Percentiles rank a stretch among this genome's conserved stretches.
Evolutionary conservation across 371 early-diverging fungal species (phyloP).

Genomic region (Mortierella sp.): DNA sequence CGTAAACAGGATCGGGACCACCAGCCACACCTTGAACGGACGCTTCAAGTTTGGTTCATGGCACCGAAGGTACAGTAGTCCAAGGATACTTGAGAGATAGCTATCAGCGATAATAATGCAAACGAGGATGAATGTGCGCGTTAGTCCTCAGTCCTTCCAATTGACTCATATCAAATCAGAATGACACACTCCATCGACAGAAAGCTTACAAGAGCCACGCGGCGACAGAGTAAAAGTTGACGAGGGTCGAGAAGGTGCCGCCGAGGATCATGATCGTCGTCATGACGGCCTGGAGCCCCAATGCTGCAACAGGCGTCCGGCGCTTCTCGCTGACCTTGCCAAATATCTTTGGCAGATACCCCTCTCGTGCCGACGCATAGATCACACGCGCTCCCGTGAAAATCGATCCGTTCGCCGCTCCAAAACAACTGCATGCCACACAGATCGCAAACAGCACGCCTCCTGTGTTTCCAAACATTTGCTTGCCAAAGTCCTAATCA

Average conservation of each 20-base stretch:
- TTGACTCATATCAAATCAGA: not conserved
- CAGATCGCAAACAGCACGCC: constrained; percentile 80
- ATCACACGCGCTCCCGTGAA: constrained; percentile 84
- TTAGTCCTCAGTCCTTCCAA: not conserved
- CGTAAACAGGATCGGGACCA: constrained; percentile 72
- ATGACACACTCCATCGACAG: not conserved
- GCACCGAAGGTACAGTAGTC: constrained; percentile 68
- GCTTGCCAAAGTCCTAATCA: constrained; percentile 77
- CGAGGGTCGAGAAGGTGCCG: constrained; percentile 76
- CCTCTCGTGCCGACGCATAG: constrained; percentile 78
- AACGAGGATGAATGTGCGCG: not conserved
- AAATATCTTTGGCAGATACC: constrained; percentile 78
- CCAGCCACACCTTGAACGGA: constrained; percentile 72
- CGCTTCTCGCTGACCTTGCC: constrained; percentile 69
- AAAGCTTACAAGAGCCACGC: constrained; percentile 78
- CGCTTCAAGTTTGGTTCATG: constrained; percentile 73
- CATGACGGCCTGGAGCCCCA: constrained; percentile 73
- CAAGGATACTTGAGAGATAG: constrained; percentile 59
- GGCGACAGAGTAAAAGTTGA: constrained; percentile 82
- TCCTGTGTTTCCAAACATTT: constrained; percentile 78
- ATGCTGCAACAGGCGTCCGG: constrained; percentile 79
- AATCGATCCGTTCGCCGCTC: constrained; percentile 82
- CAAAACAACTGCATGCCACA: constrained; percentile 83
- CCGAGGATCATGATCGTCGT: constrained; percentile 75
- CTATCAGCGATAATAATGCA: constrained; percentile 10